These are phyloP conservation scores for Coemansia sp. DNA, from an alignment of 192 early-diverging fungal genomes.

Conservation along the genomic window DNA sequence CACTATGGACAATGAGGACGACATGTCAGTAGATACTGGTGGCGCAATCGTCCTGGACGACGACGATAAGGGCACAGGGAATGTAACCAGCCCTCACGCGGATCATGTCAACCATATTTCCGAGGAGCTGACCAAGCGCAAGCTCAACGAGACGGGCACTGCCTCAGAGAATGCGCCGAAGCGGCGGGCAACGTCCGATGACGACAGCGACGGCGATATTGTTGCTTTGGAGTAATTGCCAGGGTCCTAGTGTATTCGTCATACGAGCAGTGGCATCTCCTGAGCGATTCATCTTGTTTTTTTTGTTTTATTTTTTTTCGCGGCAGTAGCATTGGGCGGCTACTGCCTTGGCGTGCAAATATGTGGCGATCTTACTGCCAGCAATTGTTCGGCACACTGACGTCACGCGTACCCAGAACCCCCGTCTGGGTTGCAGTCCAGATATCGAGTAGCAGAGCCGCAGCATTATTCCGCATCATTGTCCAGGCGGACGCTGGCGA, in stretches of 20 bases:
- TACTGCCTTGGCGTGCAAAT: too few species aligned
- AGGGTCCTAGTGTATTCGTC: not conserved
- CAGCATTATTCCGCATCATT: too few species aligned
- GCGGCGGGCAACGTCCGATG: constrained; percentile 13
- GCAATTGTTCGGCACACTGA: too few species aligned
- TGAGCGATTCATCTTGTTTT: constrained; percentile 1
- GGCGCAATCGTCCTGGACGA: constrained; percentile 5
- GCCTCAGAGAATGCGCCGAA: not conserved
- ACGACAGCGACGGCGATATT: not conserved
- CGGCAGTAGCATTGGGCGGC: not conserved
- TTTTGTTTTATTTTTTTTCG: not conserved
- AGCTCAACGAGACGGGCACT: constrained; percentile 1
- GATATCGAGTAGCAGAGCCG: too few species aligned
- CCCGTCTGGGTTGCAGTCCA: too few species aligned
- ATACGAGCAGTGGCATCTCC: not conserved
- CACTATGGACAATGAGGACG: not conserved
- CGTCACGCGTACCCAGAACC: too few species aligned
- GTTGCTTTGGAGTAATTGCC: not conserved
- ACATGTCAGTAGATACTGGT: not conserved
- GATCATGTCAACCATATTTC: constrained; percentile 1
- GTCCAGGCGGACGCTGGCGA: too few species aligned
- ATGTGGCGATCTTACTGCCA: too few species aligned
- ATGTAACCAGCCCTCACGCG: not conserved
- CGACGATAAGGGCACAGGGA: too few species aligned
- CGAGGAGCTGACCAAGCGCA: constrained; percentile 25